Evolutionary conservation across 2,329 filamentous ascomycete species (phyloP), one percentile per base, ranked within the genome.

Genomic region (Herpotrichia juniperi): DNA sequence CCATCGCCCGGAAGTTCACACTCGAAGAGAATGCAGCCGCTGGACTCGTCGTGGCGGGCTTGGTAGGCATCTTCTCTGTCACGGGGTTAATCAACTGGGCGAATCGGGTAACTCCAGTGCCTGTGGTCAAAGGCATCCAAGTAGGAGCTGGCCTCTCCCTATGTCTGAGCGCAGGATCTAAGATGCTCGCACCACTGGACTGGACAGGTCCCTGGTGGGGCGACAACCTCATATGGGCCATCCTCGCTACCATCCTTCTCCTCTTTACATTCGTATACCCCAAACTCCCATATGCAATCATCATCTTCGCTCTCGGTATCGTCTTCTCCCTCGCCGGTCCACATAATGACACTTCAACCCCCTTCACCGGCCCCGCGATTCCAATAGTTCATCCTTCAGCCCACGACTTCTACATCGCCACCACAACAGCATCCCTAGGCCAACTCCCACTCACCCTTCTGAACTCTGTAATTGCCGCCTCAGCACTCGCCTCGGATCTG

Each of bases 71-170:
- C 1, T 86, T 97, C 69, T 93, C 89, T 66, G 69, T 87, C 4
- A 96, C 91, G 0, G 91, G 93, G 0, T 75, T 94, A n/a, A 78
- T 97, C 26, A 81, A 81, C 51, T 88, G 86, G 81, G 86, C 91
- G 46, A 87, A 89, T 8, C 76, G 79, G n/a, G 79, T 87, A 12
- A 88, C 96, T 8, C 93, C 93, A 0, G 84, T 93, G 12, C 90
- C 93, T 0, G 89, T 97, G 0, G 87, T 97, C 47, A 96, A 96
- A 70, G 93, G 93, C 25, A 97, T 97, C 59, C 94, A 97, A 74
- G 85, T 97, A 42, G 93, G 93, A 31, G 93, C 93, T 4, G 93
- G 93, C 1, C 79, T 97, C 42, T 91, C 89, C 14, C 82, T 97
- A 14, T 83, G 92, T 48, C 82, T 96, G 51, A 89, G 90, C 11